Evolutionary conservation across 768 basidiomycete genomes (phyloP).

Genomic region (Saitozyma sp.): DNA sequence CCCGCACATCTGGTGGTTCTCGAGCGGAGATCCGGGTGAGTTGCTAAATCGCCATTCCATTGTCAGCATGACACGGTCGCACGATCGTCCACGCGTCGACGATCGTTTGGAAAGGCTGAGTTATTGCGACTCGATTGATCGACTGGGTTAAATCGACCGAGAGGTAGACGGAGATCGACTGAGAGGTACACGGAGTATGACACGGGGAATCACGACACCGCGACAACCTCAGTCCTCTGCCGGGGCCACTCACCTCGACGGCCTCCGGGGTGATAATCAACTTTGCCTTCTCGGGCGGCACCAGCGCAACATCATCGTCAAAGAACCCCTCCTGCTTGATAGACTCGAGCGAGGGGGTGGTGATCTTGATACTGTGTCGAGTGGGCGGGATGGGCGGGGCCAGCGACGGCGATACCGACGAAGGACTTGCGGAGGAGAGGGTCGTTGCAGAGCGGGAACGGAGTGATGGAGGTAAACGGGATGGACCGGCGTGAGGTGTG

Average conservation of each 20-base stretch:
- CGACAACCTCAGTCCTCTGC: background rate
- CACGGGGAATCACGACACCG: background rate
- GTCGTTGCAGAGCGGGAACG: background rate
- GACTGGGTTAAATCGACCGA: background rate
- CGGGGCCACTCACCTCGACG: constrained; percentile 32
- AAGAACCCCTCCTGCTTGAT: constrained; percentile 47
- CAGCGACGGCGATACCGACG: background rate
- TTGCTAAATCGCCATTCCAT: constrained; percentile 61
- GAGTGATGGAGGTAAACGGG: background rate
- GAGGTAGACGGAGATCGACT: background rate
- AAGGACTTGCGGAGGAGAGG: background rate
- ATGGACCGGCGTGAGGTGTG: background rate
- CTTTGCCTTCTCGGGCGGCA: constrained; percentile 35
- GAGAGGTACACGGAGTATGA: background rate
- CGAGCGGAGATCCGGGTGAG: constrained; percentile 67
- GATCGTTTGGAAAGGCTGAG: too few relatives aligned
- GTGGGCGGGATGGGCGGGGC: background rate
- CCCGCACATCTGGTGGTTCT: constrained; percentile 59
- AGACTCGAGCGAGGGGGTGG: constrained; percentile 36
- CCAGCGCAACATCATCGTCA: constrained; percentile 43
- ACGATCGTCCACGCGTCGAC: too few relatives aligned
- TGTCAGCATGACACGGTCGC: background rate
- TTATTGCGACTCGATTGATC: too few relatives aligned
- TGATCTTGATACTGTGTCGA: constrained; percentile 21
- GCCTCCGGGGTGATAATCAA: constrained; percentile 43